Percentiles rank a stretch among this genome's conserved stretches.
phyloP scores from a whole-genome alignment of 1,284 basidiomycete species.

The Puccinia polysora region DNA sequence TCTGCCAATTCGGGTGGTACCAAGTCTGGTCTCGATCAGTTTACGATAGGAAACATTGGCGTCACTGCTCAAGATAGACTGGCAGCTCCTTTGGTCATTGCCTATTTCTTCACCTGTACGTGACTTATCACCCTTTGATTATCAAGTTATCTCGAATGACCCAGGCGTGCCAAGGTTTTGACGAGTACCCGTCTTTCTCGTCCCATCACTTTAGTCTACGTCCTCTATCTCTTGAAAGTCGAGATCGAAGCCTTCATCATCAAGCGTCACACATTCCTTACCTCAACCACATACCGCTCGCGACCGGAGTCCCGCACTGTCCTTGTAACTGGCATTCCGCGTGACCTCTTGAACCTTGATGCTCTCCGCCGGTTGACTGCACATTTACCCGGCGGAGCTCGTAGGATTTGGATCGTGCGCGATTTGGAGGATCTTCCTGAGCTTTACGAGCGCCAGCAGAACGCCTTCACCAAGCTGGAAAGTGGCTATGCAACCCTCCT shows the following conservation, averaged over 20 bases:
- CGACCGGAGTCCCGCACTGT: constrained; percentile 80
- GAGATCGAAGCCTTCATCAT: constrained; percentile 78
- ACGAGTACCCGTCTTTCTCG: background rate
- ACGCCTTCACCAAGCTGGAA: constrained; percentile 74
- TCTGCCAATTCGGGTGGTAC: constrained; percentile 55
- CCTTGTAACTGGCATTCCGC: constrained; percentile 81
- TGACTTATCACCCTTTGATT: constrained; percentile 33
- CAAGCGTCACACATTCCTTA: constrained; percentile 77
- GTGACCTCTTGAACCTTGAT: constrained; percentile 63
- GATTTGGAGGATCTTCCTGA: constrained; percentile 79
- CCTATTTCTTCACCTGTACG: constrained; percentile 70
- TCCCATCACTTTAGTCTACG: constrained; percentile 61
- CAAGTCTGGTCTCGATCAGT: constrained; percentile 64
- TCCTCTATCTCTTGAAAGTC: constrained; percentile 70
- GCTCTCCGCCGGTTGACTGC: constrained; percentile 67
- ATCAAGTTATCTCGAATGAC: background rate
- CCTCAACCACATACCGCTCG: constrained; percentile 66
- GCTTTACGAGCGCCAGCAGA: constrained; percentile 70
- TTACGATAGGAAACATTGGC: constrained; percentile 76
- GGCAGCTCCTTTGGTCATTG: constrained; percentile 69
- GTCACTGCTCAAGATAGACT: constrained; percentile 60
- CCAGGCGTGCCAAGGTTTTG: background rate
- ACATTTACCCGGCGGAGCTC: constrained; percentile 75
- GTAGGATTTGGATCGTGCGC: constrained; percentile 83
- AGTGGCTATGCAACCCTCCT: constrained; percentile 73